Evolutionary conservation across 768 basidiomycete genomes (phyloP), one percentile per base, ranked within the genome.

Genomic region (Bullera alba): DNA sequence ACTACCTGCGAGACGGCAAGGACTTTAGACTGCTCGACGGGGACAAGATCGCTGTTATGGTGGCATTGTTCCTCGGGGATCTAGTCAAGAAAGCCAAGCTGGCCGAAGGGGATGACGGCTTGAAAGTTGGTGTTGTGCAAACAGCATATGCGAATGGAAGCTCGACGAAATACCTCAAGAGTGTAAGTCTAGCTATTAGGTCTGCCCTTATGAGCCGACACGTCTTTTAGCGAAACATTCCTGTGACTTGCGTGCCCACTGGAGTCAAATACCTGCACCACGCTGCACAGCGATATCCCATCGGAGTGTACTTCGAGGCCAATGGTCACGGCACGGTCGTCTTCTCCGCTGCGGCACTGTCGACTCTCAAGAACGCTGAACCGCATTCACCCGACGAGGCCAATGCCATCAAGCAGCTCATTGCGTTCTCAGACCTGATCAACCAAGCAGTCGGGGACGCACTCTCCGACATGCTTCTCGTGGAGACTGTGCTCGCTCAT

Each of bases 251-350:
- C 69, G 91, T 93, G 5, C 78, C 89, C 2, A 99, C 95, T 15
- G 95, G 95, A 23, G 95, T 99, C 53, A 99, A 99, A 73, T 87
- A 97, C 70, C 81, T 97, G 42, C 95, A 99, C 70, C 92, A 96
- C 67, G 95, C 92, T 15, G 95, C 95, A 10, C 88, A 92, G 63
- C 81, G 83, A 63, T 97, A 84, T 73, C 81, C 89, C 67, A 79
- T 99, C 48, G 95, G 95, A n/a, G 88, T 99, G 38, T 99, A 99
- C 75, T 99, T 99, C 64, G 95, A 99, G 73, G 95, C 95, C 28
- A 99, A 99, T 69, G 95, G 95, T 2, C 95, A 99, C 62, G 95
- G 95, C 27, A 99, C 95, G 2, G 89, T 97, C 41, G 74, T 97
- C 48, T 97, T 99, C 76, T 96, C 95, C 12, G 80, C 78, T 5